Conservation (phyloP, 2,329 filamentous ascomycete genomes). For the Fusarium sp. region DNA sequence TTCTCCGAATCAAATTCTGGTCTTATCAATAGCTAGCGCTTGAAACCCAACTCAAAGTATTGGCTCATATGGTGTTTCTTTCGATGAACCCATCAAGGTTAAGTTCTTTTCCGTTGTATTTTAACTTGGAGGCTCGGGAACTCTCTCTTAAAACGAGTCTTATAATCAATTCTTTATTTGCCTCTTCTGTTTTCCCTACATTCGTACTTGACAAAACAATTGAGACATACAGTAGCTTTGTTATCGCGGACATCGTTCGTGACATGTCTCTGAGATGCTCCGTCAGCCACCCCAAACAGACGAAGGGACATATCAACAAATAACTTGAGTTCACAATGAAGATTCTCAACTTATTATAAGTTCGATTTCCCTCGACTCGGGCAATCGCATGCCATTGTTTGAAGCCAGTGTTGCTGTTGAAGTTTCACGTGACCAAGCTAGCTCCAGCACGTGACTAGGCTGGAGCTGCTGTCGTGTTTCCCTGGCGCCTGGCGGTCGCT, state of each 20-base stretch:
- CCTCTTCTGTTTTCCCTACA: neutral
- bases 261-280: neutral
- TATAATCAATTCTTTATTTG: too few species aligned
- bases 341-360: neutral
- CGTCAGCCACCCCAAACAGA: neutral
- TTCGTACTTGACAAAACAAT: neutral
- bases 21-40: neutral
- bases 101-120: neutral
- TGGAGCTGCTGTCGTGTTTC: conserved; percentile 57
- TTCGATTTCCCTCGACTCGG: neutral
- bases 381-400: neutral
- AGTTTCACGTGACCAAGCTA: conserved; percentile 28
- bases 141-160: too few species aligned
- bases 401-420: neutral
- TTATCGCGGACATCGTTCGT: neutral
- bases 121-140: too few species aligned
- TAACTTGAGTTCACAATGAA: accelerated
- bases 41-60: neutral
- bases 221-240: neutral
- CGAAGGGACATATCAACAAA: accelerated
- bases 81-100: neutral
- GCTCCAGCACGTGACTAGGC: conserved; percentile 47
- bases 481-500: conserved; percentile 56
- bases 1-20: neutral
- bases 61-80: neutral